phyloP scores from a whole-genome alignment of 2,329 filamentous ascomycete species.

The Pseudocercospora eumusae region DNA sequence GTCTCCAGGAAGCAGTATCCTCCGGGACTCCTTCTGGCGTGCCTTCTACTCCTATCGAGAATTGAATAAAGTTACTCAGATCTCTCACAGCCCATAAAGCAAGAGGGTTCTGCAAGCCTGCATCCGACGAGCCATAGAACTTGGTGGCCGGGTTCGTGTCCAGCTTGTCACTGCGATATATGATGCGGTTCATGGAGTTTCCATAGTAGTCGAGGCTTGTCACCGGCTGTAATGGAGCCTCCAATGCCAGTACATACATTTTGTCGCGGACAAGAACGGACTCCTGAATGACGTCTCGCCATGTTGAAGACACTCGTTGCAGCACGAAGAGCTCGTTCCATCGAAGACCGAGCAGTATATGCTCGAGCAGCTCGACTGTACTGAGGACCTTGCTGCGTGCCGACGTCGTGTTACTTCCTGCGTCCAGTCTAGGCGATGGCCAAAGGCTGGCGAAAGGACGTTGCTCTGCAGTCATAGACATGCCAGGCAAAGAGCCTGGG shows the following conservation, averaged over 20 bases:
- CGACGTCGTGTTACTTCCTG: background rate
- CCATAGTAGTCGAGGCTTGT: background rate
- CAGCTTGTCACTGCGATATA: background rate
- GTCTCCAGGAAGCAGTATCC: slow-evolving; percentile 7
- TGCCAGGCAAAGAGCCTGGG: background rate
- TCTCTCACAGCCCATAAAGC: slow-evolving; percentile 10
- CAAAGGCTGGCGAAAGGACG: slow-evolving; percentile 11
- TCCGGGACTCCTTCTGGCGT: background rate
- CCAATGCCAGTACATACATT: slow-evolving; percentile 7
- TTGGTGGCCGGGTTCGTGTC: slow-evolving; percentile 8
- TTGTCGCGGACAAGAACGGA: slow-evolving; percentile 15
- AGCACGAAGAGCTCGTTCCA: slow-evolving; percentile 12
- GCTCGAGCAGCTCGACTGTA: slow-evolving; percentile 22
- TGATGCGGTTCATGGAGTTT: background rate
- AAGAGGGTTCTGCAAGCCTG: background rate
- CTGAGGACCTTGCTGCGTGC: slow-evolving; percentile 9
- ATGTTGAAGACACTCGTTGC: slow-evolving; percentile 14
- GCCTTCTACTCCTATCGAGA: slow-evolving; percentile 16
- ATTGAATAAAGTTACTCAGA: slow-evolving; percentile 11
- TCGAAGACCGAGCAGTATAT: slow-evolving; percentile 14
- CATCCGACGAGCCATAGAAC: background rate
- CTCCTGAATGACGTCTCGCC: slow-evolving; percentile 13
- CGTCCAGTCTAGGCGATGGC: slow-evolving; percentile 4
- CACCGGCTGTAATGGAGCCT: background rate
- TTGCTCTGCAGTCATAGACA: background rate